These are phyloP conservation scores for Monosporascus sp. DNA, from an alignment of 2,329 filamentous ascomycete species.

Conservation along the genomic window DNA sequence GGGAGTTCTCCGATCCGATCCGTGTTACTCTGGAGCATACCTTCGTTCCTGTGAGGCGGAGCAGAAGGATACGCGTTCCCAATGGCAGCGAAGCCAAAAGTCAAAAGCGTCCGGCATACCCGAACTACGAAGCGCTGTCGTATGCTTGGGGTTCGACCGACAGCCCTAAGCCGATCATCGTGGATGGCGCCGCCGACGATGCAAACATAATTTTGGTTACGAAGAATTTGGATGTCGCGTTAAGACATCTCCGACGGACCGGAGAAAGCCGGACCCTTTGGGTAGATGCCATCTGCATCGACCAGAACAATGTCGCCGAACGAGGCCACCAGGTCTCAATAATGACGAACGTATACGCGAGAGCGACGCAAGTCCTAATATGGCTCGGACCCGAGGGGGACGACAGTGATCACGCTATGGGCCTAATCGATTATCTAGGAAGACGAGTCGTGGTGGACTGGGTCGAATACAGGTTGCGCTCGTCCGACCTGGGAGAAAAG, in stretches of 20 bases:
- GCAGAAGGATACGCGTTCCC: too few species aligned
- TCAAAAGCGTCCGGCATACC: too few species aligned
- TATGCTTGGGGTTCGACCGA: not conserved
- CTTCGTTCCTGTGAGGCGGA: not conserved
- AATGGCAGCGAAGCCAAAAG: too few species aligned
- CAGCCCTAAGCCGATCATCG: not conserved
- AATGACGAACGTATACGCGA: slow-evolving; percentile 1
- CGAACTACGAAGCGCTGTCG: not conserved
- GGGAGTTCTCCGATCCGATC: not conserved
- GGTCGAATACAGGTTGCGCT: fast-evolving
- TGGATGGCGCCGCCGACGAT: not conserved
- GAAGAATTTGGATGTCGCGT: not conserved
- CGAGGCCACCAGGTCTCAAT: slow-evolving; percentile 1
- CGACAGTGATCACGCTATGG: not conserved
- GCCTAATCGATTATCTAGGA: not conserved
- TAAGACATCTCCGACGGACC: not conserved
- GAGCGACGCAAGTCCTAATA: not conserved
- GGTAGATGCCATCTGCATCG: slow-evolving; percentile 4
- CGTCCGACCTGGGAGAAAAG: not conserved
- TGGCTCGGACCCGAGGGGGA: not conserved
- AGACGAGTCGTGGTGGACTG: not conserved
- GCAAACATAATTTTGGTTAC: not conserved
- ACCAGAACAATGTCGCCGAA: slow-evolving; percentile 1
- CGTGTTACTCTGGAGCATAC: not conserved
- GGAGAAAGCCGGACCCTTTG: not conserved